Evolutionary conservation across 306 rosid species (phyloP).

Genomic region (Phaseolus lunatus): DNA sequence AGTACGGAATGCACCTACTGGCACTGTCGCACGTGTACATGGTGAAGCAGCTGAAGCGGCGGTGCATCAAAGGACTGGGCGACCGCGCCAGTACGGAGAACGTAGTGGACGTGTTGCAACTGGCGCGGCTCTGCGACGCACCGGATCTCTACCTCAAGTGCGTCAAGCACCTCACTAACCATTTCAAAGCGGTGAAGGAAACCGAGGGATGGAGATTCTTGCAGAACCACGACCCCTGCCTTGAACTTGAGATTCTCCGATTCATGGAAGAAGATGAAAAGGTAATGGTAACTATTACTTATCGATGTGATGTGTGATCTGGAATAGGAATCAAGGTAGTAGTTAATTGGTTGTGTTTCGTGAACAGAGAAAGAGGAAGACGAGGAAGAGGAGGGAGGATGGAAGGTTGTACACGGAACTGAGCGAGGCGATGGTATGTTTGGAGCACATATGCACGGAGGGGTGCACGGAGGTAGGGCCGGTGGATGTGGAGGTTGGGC

Average conservation of each 20-base stretch:
- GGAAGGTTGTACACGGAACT: slow-evolving; percentile 61
- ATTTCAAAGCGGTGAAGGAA: slow-evolving; percentile 60
- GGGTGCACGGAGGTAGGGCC: slow-evolving; percentile 85
- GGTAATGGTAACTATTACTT: neutral
- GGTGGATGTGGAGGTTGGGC: slow-evolving; percentile 47
- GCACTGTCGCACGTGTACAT: slow-evolving; percentile 77
- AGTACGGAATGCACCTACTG: slow-evolving; percentile 75
- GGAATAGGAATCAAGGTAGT: no score
- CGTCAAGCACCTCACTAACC: slow-evolving; percentile 52
- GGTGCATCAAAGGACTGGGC: slow-evolving; percentile 57
- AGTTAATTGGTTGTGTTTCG: neutral
- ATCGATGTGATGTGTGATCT: neutral
- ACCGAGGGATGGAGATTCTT: slow-evolving; percentile 90
- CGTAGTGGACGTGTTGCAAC: slow-evolving; percentile 84
- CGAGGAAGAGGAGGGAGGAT: slow-evolving; percentile 58
- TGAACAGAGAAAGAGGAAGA: slow-evolving; percentile 73
- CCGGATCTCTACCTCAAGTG: slow-evolving; percentile 81
- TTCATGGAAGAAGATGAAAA: slow-evolving; percentile 65
- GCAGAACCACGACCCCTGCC: slow-evolving; percentile 70
- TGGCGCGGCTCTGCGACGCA: slow-evolving; percentile 82
- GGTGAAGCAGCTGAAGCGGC: slow-evolving; percentile 66
- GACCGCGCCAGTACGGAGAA: slow-evolving; percentile 62
- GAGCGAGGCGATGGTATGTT: slow-evolving; percentile 88
- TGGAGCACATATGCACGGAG: slow-evolving; percentile 86
- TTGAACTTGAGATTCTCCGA: slow-evolving; percentile 66